These are phyloP conservation scores for Quaeritorhiza haematococci DNA, from an alignment of 371 early-diverging fungal species.

Conservation along the genomic window DNA sequence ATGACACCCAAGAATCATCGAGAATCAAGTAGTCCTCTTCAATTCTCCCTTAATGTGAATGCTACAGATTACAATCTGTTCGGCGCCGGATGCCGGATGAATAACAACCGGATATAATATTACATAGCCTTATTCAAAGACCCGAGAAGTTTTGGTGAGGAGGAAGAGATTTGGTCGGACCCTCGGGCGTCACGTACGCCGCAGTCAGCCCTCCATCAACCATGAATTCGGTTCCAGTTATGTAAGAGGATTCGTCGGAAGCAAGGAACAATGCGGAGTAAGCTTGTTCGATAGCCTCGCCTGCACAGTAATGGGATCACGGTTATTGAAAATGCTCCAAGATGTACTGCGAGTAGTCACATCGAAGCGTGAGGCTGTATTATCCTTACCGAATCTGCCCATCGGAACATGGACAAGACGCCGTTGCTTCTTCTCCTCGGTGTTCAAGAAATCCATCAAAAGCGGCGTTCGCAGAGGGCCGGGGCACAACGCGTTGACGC, in stretches of 20 bases:
- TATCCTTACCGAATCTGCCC: constrained; percentile 71
- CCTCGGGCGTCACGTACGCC: constrained; percentile 55
- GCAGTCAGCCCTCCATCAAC: constrained; percentile 81
- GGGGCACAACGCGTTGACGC: constrained; percentile 83
- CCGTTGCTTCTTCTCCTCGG: constrained; percentile 79
- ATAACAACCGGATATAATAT: too few species aligned
- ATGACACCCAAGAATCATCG: too few species aligned
- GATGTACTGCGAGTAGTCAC: too few species aligned
- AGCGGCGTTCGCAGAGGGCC: constrained; percentile 80
- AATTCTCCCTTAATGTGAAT: too few species aligned
- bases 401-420: constrained; percentile 76
- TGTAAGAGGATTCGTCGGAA: constrained; percentile 73
- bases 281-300: constrained; percentile 84
- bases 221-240: constrained; percentile 80
- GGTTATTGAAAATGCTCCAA: too few species aligned
- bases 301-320: too few species aligned
- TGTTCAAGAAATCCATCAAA: constrained; percentile 80
- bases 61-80: too few species aligned
- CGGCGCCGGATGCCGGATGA: too few species aligned
- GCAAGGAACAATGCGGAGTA: constrained; percentile 79
- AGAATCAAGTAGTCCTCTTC: too few species aligned
- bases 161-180: constrained; percentile 21
- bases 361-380: too few species aligned
- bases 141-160: constrained; percentile 31
- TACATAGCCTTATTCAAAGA: constrained; percentile 17